Base-by-base conservation (phyloP, 805 yeast genomes). In the Tetrapisispora taiwanensis region DNA sequence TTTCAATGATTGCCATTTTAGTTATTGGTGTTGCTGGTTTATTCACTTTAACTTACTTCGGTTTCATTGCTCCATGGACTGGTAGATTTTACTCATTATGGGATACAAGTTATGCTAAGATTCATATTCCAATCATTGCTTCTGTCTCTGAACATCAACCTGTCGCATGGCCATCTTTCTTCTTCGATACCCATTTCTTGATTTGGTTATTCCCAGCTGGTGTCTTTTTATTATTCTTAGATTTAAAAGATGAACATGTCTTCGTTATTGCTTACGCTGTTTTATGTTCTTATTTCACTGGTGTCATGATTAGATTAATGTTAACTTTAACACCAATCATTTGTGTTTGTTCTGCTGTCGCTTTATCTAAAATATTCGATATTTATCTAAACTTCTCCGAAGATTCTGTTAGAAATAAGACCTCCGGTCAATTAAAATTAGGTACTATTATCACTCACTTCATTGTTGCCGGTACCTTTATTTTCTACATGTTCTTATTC, bases 121-220 rank as follows among this genome's bases (percentile, higher is more conserved):
- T 92, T 52, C 98, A 92, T 63, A 92, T 92, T 57, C 99, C 98
- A 37, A 92, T 92, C 61, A 92, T 92, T 67, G 98, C 99, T 1
- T 89, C 97, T 3, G 98, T 92, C 32, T 86, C 96, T 13, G 99
- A 92, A 70, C 99, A 92, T 72, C 99, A 92, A 73, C 99, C 99
- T 47, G 90, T 97, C n/a, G 95, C 98, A 4, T 92, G 99, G 99
- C 95, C 97, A 10, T 79, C 97, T 12, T 94, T 92, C 65, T 92
- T 87, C 76, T 86, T 90, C 62, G 98, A 92, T 65, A 81, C 92
- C 42, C 85, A 80, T 57, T 77, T 90, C 73, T 73, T 92, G 67
- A 85, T 90, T 57, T 94, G 98, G 98, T 73, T 92, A 54, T 92
- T 92, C 85, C 98, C 99, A 43, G 97, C 89, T 6, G 99, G 98